Evolutionary conservation across 768 basidiomycete species (phyloP), one percentile per base, ranked within the genome.

Genomic region (Lactifluus hygrophoroides): DNA sequence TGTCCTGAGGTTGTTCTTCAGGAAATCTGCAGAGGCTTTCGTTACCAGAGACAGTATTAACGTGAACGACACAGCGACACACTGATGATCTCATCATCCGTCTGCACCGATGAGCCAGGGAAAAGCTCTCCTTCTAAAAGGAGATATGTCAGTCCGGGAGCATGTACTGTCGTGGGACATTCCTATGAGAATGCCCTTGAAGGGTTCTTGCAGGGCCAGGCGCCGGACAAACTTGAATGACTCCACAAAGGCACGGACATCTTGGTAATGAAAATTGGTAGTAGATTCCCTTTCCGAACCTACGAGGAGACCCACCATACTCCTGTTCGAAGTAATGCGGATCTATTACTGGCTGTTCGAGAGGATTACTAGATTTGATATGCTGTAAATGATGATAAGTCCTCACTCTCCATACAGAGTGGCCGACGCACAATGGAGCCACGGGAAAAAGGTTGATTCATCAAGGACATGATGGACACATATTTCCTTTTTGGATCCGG

Each of bases 321-420:
- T 61, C 59, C 32, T 65, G 56, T 45, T 64, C 66, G 27, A 66
- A 60, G 37, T 57, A 63, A 28, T 61, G 64, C 5, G 62, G 66
- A 17, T 65, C 64, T 4, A 65, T 50, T 23, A 14, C 57, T 5
- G 64, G 64, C 17, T 25, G 8, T 16, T 54, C 57, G 17, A 43
- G 34, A 9, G 64, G 62, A 35, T 65, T 50, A 6, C n/a, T 57
- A 2, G 60, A 61, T 3, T 44, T 48, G n/a, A 54, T 57, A 32
- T 66, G 66, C 64, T 65, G 35, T 2, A 44, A 57, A 27, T 6
- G 5, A 45, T n/a, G 14, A 25, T 51, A 13, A 27, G 6, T 9
- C 3, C 45, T 17, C 3, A 25, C 30, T n/a, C 25, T 3, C 11
- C 13, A 16, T 8, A 43, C 21, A 2, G 23, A n/a, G 11, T 7